Conservation (phyloP, 2,329 filamentous ascomycete species). For the Alternaria arborescens region DNA sequence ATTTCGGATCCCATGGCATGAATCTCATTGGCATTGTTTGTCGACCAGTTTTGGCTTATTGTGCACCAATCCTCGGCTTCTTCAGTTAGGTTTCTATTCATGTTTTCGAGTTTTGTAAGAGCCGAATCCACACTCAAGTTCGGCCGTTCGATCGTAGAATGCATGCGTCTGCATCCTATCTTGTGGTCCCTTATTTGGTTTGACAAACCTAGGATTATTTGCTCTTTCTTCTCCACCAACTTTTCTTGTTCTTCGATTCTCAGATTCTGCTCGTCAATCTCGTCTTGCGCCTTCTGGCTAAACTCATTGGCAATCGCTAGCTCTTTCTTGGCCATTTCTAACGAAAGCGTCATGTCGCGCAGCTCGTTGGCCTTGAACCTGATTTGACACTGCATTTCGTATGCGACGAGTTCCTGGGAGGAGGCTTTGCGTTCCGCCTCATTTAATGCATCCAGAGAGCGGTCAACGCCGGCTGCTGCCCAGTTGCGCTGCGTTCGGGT, state of each 20-base stretch:
- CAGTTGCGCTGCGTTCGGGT: background rate
- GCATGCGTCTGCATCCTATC: background rate
- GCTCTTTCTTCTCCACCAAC: background rate
- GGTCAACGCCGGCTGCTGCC: background rate
- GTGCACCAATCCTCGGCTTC: background rate
- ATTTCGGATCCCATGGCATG: slow-evolving; percentile 2
- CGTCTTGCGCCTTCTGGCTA: background rate
- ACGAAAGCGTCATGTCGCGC: slow-evolving; percentile 4
- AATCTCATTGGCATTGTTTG: background rate
- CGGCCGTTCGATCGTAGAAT: background rate
- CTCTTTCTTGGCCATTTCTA: background rate
- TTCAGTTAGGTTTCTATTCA: background rate
- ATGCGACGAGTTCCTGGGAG: slow-evolving; percentile 1
- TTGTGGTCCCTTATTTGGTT: background rate
- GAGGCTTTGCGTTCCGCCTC: background rate
- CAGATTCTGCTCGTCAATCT: background rate
- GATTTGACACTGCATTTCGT: slow-evolving; percentile 10
- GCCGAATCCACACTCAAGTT: background rate
- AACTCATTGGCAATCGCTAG: background rate
- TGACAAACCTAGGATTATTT: background rate
- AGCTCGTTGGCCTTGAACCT: slow-evolving; percentile 10
- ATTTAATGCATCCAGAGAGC: background rate
- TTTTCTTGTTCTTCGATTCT: background rate
- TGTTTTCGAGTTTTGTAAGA: background rate
- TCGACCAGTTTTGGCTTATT: background rate